Conservation (phyloP, 2,329 filamentous ascomycete species). For the Nigrograna mackinnonii region DNA sequence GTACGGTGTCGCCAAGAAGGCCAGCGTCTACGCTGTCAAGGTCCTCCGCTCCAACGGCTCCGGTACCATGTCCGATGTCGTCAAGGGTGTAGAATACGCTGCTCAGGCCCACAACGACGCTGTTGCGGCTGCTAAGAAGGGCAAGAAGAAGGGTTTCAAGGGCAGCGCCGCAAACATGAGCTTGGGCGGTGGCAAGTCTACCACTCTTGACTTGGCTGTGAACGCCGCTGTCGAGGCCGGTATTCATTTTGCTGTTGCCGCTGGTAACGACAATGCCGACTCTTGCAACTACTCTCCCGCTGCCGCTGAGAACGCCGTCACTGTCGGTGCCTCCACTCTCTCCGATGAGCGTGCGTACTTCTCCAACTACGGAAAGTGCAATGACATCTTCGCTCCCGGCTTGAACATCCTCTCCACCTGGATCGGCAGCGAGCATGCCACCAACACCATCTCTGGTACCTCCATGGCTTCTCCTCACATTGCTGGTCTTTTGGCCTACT, state of each 20-base stretch:
- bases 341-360: slow-evolving; percentile 98
- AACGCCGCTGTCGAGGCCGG: slow-evolving; percentile 91
- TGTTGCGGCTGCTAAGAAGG: slow-evolving; percentile 77
- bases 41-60: slow-evolving; percentile 96
- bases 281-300: slow-evolving; percentile 99
- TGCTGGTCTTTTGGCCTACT: slow-evolving; percentile 94
- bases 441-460: slow-evolving; percentile 99
- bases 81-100: slow-evolving; percentile 97
- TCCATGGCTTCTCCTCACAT: slow-evolving; percentile 99
- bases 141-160: slow-evolving; percentile 97
- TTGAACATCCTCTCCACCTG: slow-evolving; percentile 97
- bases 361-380: slow-evolving; percentile 99
- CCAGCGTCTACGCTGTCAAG: slow-evolving; percentile 95
- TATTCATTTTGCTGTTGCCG: slow-evolving; percentile 96
- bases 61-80: slow-evolving; percentile 97
- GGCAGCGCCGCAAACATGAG: slow-evolving; percentile 99
- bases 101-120: slow-evolving; percentile 78
- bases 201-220: slow-evolving; percentile 86
- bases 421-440: slow-evolving; percentile 94
- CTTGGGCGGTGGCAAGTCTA: slow-evolving; percentile 95
- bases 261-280: slow-evolving; percentile 98
- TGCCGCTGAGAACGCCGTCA: slow-evolving; percentile 87
- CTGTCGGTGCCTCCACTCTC: slow-evolving; percentile 92
- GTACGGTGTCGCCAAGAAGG: slow-evolving; percentile 99
- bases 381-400: slow-evolving; percentile 97